Conservation (phyloP, 208 protist species). For the Wallacemonas rigidus region DNA sequence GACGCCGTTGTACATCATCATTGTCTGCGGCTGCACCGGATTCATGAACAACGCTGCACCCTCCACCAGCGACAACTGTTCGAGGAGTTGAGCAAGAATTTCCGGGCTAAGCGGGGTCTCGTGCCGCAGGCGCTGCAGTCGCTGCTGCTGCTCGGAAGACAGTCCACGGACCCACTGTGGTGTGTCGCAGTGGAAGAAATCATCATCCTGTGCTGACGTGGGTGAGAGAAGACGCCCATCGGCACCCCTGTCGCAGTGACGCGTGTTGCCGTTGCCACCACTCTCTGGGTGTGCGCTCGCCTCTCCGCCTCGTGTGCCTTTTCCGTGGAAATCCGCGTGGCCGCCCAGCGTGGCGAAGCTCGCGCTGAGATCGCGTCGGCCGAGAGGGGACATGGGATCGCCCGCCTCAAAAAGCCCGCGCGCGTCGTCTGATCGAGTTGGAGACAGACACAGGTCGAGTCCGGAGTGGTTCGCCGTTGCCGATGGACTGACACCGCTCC, state of each 20-base stretch:
- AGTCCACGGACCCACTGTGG: slow-evolving; percentile 20
- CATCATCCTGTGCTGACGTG: background rate
- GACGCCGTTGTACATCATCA: slow-evolving; percentile 86
- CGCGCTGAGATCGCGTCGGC: background rate
- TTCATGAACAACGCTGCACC: slow-evolving; percentile 67
- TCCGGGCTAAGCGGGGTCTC: slow-evolving; percentile 61
- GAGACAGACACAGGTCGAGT: background rate
- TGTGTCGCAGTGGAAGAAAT: slow-evolving; percentile 6
- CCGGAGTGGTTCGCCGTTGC: too few relatives aligned
- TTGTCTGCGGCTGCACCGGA: slow-evolving; percentile 58
- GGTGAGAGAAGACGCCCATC: background rate
- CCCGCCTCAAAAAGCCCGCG: background rate
- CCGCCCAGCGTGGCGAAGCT: slow-evolving; percentile 2
- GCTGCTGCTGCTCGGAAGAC: slow-evolving; percentile 38
- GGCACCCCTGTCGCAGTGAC: background rate
- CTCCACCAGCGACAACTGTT: slow-evolving; percentile 65
- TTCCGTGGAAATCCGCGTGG: background rate
- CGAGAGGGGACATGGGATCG: slow-evolving; percentile 15
- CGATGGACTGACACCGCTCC: too few relatives aligned
- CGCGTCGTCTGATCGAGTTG: background rate
- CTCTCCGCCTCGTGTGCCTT: background rate
- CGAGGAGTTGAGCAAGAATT: slow-evolving; percentile 54
- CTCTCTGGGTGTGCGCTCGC: background rate
- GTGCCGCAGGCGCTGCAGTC: slow-evolving; percentile 50
- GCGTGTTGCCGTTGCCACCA: background rate